Evolutionary conservation across 768 basidiomycete genomes (phyloP).

Genomic region (Coprinopsis sp.): DNA sequence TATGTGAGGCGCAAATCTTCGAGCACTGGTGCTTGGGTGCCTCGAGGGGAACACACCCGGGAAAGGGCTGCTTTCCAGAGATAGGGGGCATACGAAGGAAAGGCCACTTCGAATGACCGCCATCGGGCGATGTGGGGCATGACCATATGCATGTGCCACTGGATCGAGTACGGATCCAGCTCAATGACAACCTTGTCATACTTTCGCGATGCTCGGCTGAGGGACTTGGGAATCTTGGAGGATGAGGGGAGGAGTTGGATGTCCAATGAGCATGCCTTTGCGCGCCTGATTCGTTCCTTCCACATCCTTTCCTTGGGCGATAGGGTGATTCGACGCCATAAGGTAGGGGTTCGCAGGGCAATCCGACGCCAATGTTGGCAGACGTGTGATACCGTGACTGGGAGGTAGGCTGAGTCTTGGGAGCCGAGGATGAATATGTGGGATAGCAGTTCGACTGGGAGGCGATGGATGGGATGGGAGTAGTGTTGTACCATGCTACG

Average conservation of each 20-base stretch:
- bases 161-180: conserved; percentile 43
- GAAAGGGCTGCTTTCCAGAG: conserved; percentile 68
- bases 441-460: conserved; percentile 62
- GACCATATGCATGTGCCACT: conserved; percentile 60
- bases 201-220: conserved; percentile 21
- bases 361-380: conserved; percentile 62
- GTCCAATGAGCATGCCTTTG: conserved; percentile 58
- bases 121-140: conserved; percentile 47
- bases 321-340: conserved; percentile 63
- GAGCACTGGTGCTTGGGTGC: conserved; percentile 37
- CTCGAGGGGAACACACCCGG: conserved; percentile 38
- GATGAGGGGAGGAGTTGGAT: conserved; percentile 45
- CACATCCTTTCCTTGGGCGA: conserved; percentile 51
- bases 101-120: conserved; percentile 58
- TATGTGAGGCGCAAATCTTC: conserved; percentile 56
- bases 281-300: conserved; percentile 56
- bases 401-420: conserved; percentile 51
- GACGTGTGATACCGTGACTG: conserved; percentile 63
- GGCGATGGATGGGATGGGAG: conserved; percentile 50
- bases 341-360: conserved; percentile 51
- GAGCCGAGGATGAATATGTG: conserved; percentile 61
- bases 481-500: no score
- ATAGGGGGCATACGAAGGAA: conserved; percentile 53
- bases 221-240: no score
- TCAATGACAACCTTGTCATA: no score